Evolutionary conservation across 1,284 basidiomycete genomes (phyloP), one percentile per base, ranked within the genome.

Genomic region (Boletus sp.): DNA sequence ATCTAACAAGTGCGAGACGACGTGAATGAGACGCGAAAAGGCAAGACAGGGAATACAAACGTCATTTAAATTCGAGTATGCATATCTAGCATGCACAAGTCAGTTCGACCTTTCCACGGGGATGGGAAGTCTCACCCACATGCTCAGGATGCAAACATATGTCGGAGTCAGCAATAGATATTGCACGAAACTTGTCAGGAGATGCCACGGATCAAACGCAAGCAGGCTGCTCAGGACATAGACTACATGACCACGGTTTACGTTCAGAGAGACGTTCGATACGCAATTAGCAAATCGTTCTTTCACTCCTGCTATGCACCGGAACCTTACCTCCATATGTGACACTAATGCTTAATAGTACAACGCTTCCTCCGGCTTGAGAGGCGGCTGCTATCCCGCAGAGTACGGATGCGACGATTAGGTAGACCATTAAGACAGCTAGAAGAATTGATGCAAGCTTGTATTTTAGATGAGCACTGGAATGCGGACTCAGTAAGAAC

Each of bases 141-240:
- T 84, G 72, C 89, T 94, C 48, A 96, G 76, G 49, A 96, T 81
- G 71, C 92, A 94, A 74, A 96, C 85, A 66, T 94, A 96, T n/a
- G 88, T 89, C 5, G 93, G 92, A 2, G 88, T 88, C 59, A 98
- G 79, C 18, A 99, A 77, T 63, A 98, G 75, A 72, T 97, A 98
- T 58, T 94, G 94, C 8, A 89, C 63, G 69, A 96, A 96, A 66
- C 91, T 94, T 2, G 95, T 98, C 61, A 98, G 56, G 74, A 97
- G 86, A 76, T 96, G 92, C 87, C 94, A 92, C 16, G 95, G 94
- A 74, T 98, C 96, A 60, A 97, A 84, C 0, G 94, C 92, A 18
- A 98, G 76, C n/a, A 97, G 63, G 65, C 92, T 92, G 44, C 89
- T 85, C 41, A 86, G 73, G 8, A 87, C 77, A 71, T 92, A 96